These are phyloP conservation scores for Sclerospora graminicola DNA, from an alignment of 352 stramenopile species.

Conservation along the genomic window DNA sequence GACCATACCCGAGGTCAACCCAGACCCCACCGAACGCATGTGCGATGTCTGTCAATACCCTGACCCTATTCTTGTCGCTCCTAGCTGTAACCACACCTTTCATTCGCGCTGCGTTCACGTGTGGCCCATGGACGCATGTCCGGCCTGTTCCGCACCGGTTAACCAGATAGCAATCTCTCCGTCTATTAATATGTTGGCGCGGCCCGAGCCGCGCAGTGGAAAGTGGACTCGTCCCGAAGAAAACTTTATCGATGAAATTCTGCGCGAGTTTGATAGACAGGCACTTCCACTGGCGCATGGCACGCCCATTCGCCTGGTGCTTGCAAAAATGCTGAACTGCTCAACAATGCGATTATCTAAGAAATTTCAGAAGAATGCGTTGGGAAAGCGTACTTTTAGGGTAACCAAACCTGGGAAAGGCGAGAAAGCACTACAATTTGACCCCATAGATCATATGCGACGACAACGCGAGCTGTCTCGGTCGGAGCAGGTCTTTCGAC, in stretches of 20 bases:
- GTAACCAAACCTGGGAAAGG: constrained; percentile 59
- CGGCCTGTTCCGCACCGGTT: constrained; percentile 46
- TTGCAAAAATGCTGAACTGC: constrained; percentile 82
- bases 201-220: constrained; percentile 57
- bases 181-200: constrained; percentile 60
- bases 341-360: constrained; percentile 85
- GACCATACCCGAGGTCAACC: background rate
- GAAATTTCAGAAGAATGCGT: constrained; percentile 85
- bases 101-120: constrained; percentile 78
- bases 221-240: constrained; percentile 82
- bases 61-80: constrained; percentile 62
- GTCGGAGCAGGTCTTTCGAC: constrained; percentile 61
- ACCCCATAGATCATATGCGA: constrained; percentile 45
- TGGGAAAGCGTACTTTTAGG: constrained; percentile 79
- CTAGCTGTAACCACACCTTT: constrained; percentile 73
- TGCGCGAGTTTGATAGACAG: constrained; percentile 72
- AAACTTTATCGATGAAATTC: constrained; percentile 78
- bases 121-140: constrained; percentile 60
- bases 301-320: constrained; percentile 71
- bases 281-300: constrained; percentile 69
- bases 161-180: constrained; percentile 48
- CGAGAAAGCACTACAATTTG: constrained; percentile 59
- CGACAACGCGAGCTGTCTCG: constrained; percentile 66
- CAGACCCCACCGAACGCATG: constrained; percentile 19
- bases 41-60: constrained; percentile 75